Evolutionary conservation across 2,329 filamentous ascomycete genomes (phyloP).

Genomic region (Epichloe amarillans): DNA sequence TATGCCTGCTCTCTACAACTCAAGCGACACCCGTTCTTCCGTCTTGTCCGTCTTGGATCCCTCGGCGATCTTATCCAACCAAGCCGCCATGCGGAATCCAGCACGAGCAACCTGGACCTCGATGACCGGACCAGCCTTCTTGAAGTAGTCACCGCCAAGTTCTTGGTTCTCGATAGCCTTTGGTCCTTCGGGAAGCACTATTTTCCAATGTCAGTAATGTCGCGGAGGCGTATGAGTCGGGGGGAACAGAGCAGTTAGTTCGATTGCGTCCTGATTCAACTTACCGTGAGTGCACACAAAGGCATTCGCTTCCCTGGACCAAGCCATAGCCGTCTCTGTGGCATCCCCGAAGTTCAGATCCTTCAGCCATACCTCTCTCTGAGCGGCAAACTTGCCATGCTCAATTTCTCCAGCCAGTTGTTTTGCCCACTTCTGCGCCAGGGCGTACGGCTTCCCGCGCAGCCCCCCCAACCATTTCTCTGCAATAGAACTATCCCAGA

Average conservation of each 20-base stretch:
- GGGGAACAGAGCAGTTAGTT: neutral
- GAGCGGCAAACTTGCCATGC: conserved; percentile 37
- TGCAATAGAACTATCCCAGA: conserved; percentile 60
- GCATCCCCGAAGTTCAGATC: conserved; percentile 42
- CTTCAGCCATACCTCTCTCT: conserved; percentile 40
- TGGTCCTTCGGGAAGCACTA: conserved; percentile 49
- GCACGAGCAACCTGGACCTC: conserved; percentile 55
- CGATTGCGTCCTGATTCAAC: conserved; percentile 10
- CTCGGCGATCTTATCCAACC: conserved; percentile 50
- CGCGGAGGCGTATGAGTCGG: neutral
- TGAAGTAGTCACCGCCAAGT: conserved; percentile 49
- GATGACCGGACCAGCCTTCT: conserved; percentile 48
- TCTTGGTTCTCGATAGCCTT: conserved; percentile 45
- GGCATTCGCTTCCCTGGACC: conserved; percentile 51
- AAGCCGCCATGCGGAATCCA: conserved; percentile 54
- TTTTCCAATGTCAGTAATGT: neutral
- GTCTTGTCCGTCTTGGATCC: conserved; percentile 14
- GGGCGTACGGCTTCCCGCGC: conserved; percentile 32
- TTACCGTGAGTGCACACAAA: conserved; percentile 49
- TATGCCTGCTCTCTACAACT: conserved; percentile 13
- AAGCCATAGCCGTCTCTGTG: conserved; percentile 42
- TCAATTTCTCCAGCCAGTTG: conserved; percentile 40
- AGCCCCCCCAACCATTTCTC: conserved; percentile 52
- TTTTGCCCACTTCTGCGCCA: conserved; percentile 43
- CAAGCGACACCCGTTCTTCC: conserved; percentile 13